A percentile compares a stretch with the other conserved stretches of the same genome.
Conservation (phyloP, 1,284 basidiomycete genomes). For the Heterobasidion occidentale region DNA sequence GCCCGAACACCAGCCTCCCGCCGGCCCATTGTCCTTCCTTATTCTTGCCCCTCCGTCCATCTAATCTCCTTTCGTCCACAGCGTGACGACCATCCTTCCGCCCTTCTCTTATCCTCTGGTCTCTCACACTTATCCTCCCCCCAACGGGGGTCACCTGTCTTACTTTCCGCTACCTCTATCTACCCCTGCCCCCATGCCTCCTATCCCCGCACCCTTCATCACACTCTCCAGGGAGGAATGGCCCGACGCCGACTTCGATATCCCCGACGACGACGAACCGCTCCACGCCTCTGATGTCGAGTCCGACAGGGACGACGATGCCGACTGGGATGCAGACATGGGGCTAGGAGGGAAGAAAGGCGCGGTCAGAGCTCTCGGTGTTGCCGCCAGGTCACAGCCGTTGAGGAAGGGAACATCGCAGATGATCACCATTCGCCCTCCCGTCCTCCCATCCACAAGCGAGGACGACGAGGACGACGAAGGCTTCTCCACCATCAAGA, state of each 20-base stretch:
- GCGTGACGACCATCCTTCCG: neutral
- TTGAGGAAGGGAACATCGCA: conserved; percentile 23
- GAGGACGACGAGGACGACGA: conserved; percentile 65
- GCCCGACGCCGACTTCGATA: conserved; percentile 77
- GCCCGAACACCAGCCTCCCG: neutral
- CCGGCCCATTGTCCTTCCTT: conserved; percentile 1
- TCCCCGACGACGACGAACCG: conserved; percentile 66
- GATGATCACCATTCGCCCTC: conserved; percentile 59
- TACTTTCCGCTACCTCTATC: conserved; percentile 8
- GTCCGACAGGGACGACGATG: conserved; percentile 55
- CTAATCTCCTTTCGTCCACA: neutral
- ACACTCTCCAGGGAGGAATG: conserved; percentile 61
- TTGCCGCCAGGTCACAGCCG: conserved; percentile 24
- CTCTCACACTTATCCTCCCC: neutral
- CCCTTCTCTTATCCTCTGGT: neutral
- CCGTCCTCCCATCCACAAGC: conserved; percentile 31
- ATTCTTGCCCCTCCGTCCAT: neutral
- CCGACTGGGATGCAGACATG: conserved; percentile 76
- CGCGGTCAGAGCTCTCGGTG: conserved; percentile 37
- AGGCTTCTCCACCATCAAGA: conserved; percentile 74
- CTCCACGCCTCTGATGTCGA: conserved; percentile 47
- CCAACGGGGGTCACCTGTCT: conserved; percentile 3
- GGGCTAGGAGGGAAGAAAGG: conserved; percentile 47
- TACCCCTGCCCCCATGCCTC: conserved; percentile 33
- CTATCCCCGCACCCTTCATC: conserved; percentile 51